A percentile compares a stretch with the other conserved stretches of the same genome.
phyloP scores from a whole-genome alignment of 2,329 filamentous ascomycete species.

The Neofusicoccum ribis region DNA sequence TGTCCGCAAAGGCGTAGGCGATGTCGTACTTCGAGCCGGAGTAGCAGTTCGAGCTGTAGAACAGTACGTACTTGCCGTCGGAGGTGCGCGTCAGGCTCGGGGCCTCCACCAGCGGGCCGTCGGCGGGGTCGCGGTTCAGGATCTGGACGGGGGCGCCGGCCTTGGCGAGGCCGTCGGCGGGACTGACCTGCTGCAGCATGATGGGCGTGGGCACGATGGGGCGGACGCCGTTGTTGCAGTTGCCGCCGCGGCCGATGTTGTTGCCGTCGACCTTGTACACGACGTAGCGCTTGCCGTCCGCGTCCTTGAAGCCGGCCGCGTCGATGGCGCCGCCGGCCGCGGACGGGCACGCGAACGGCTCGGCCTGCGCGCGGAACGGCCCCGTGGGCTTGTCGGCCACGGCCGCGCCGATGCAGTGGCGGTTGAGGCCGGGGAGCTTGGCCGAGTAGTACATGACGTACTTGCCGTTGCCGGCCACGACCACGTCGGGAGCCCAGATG shows the following conservation, averaged over 20 bases:
- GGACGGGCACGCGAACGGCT: slow-evolving; percentile 54
- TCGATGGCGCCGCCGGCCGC: slow-evolving; percentile 62
- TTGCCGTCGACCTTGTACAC: slow-evolving; percentile 69
- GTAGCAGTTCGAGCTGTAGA: slow-evolving; percentile 64
- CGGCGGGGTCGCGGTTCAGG: slow-evolving; percentile 46
- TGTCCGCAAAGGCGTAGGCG: slow-evolving; percentile 55
- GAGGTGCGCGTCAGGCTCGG: slow-evolving; percentile 53
- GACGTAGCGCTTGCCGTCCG: slow-evolving; percentile 57
- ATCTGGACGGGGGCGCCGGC: slow-evolving; percentile 53
- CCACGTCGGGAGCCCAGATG: slow-evolving; percentile 40
- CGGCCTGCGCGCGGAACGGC: slow-evolving; percentile 52
- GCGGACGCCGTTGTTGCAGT: slow-evolving; percentile 47
- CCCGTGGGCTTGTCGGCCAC: slow-evolving; percentile 51
- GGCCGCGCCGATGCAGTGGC: slow-evolving; percentile 62
- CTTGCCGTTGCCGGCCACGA: slow-evolving; percentile 39
- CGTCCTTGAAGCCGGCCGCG: slow-evolving; percentile 59
- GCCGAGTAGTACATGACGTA: slow-evolving; percentile 65
- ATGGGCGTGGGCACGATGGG: slow-evolving; percentile 53
- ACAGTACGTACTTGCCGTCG: slow-evolving; percentile 59
- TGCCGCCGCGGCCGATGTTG: slow-evolving; percentile 48
- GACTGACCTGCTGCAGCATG: slow-evolving; percentile 55
- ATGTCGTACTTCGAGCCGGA: slow-evolving; percentile 57
- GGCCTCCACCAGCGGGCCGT: slow-evolving; percentile 63
- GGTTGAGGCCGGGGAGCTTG: slow-evolving; percentile 40
- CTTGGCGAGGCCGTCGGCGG: slow-evolving; percentile 52